Base-by-base conservation (phyloP, 768 basidiomycete genomes). In the Suillus bovinus region DNA sequence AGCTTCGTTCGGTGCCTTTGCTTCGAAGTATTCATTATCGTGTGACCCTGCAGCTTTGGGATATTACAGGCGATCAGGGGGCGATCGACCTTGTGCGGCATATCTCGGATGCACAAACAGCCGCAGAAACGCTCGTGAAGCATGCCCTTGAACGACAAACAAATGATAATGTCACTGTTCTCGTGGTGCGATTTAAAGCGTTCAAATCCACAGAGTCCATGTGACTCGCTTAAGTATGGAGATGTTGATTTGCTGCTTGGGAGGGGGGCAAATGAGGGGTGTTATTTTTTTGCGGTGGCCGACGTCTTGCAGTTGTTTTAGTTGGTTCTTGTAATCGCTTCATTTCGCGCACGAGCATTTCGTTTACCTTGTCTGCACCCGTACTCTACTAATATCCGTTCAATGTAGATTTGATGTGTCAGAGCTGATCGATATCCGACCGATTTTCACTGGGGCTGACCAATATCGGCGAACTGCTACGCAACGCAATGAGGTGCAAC, bases 111-210 rank as follows among this genome's bases (percentile, higher is more conserved):
- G 87, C 97, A 11, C 94, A 97, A 72, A 81, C 84, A 65, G 96
- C 96, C 6, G 90, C 88, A 67, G 78, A 84, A 53, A 82, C 80
- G 92, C 62, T 91, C 54, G 81, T 99, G 61, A 86, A 92, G 63
- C 87, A 96, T 68, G 97, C 97, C 20, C 82, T 97, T 56, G 80
- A 84, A 17, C 87, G 91, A 71, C 96, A 94, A 76, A 95, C 95
- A 17, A 91, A 90, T 46, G 97, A 99, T 75, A 99, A 99, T 76
- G 88, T 99, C 56, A 96, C 93, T 39, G 90, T 94, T 33, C 74
- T 98, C 60, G 93, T 98, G 59, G 83, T 99, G 36, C 86, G 93
- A 55, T 92, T 96, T 81, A 88, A 87, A 70, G 76, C 50, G 27
- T 16, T 34, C 34, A 20, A 57, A 24, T 59, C 61, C n/a, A 20